phyloP scores from a whole-genome alignment of 108 stramenopile species.

The Pseudonitzschia multiseries region DNA sequence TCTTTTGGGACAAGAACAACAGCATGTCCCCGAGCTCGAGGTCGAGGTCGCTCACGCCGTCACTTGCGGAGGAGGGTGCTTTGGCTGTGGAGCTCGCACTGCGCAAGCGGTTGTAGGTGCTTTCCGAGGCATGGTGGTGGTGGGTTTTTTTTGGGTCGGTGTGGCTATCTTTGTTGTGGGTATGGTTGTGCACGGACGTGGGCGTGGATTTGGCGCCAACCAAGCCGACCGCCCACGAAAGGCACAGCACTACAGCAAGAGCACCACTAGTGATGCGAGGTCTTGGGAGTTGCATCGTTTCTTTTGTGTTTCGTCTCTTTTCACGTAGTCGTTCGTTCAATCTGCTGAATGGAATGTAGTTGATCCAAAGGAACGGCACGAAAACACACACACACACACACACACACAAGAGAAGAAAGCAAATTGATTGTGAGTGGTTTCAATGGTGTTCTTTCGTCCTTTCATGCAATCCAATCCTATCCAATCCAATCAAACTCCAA shows the following conservation, averaged over 20 bases:
- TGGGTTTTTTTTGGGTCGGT: neutral
- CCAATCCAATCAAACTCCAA: too few relatives aligned
- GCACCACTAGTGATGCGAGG: neutral
- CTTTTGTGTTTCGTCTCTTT: neutral
- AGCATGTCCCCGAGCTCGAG: neutral
- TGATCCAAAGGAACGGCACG: too few relatives aligned
- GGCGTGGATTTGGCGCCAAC: neutral
- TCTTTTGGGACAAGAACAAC: constrained; percentile 4
- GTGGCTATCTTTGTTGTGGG: neutral
- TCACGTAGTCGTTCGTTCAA: too few relatives aligned
- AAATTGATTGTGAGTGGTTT: too few relatives aligned
- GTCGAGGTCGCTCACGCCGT: neutral
- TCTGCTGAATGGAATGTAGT: too few relatives aligned
- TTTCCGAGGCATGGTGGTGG: neutral
- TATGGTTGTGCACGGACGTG: neutral
- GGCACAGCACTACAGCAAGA: neutral
- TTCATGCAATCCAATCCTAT: too few relatives aligned
- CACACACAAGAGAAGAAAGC: too few relatives aligned
- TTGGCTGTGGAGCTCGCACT: neutral
- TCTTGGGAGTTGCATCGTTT: neutral
- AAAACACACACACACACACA: too few relatives aligned
- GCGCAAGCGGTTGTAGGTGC: neutral
- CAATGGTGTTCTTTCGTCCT: too few relatives aligned
- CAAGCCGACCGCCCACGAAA: neutral
- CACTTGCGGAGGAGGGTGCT: neutral